These are phyloP conservation scores for Neospermospora avenae DNA, from an alignment of 2,329 filamentous ascomycete species.

Conservation along the genomic window DNA sequence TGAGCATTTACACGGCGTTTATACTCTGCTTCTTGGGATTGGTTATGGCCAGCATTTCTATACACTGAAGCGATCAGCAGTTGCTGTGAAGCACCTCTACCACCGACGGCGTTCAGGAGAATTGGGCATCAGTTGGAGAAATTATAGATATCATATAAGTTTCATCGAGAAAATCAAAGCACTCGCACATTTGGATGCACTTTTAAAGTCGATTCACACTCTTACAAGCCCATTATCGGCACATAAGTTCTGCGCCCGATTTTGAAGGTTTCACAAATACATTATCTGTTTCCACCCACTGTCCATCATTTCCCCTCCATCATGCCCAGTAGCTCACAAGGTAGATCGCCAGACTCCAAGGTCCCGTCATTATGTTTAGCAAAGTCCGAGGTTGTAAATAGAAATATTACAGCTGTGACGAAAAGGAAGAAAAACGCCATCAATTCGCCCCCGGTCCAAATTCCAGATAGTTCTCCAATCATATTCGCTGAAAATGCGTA, in stretches of 20 bases:
- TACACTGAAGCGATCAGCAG: background rate
- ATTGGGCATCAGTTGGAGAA: constrained; percentile 3
- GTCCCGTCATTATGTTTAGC: constrained; percentile 10
- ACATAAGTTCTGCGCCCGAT: background rate
- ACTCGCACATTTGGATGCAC: background rate
- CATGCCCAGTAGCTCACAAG: background rate
- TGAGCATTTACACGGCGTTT: constrained; percentile 26
- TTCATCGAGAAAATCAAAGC: background rate
- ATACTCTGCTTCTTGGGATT: background rate
- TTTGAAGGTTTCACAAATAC: background rate
- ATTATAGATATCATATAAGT: constrained; percentile 17
- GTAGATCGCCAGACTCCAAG: background rate
- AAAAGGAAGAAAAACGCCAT: constrained; percentile 4
- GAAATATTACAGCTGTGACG: background rate
- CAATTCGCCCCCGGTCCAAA: background rate
- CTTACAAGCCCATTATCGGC: background rate
- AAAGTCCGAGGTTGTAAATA: constrained; percentile 1
- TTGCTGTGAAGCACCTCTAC: background rate
- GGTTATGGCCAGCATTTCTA: background rate
- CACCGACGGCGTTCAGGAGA: constrained; percentile 5
- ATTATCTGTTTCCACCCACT: background rate
- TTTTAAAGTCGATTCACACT: background rate
- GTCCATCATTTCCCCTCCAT: background rate
- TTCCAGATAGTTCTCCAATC: background rate
- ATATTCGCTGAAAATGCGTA: background rate